Conservation (phyloP, 1,139 yeast species). For the Candida freyschussii region DNA sequence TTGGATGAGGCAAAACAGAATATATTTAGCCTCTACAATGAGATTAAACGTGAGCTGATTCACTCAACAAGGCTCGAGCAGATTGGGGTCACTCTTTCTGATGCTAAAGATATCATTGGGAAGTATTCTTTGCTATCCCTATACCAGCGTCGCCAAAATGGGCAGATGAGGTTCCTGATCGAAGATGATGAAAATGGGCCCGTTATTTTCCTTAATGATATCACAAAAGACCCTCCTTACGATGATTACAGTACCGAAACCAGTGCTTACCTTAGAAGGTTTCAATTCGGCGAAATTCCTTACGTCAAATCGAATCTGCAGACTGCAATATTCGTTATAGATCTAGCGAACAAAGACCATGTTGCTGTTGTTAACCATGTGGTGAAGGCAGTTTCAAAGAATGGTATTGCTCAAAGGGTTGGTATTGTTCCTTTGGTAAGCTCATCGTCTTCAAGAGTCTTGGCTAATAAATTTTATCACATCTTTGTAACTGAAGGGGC, state of each 20-base stretch:
- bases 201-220: slow-evolving; percentile 71
- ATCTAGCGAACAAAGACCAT: slow-evolving; percentile 50
- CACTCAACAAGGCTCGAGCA: slow-evolving; percentile 29
- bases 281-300: slow-evolving; percentile 59
- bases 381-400: slow-evolving; percentile 46
- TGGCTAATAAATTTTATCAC: slow-evolving; percentile 20
- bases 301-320: slow-evolving; percentile 69
- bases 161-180: slow-evolving; percentile 31
- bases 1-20: slow-evolving; percentile 39
- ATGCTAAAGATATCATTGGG: slow-evolving; percentile 37
- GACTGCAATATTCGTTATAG: slow-evolving; percentile 67
- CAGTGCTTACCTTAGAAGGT: slow-evolving; percentile 35
- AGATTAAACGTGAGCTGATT: slow-evolving; percentile 34
- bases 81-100: slow-evolving; percentile 35
- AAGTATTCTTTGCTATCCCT: slow-evolving; percentile 43
- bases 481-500: slow-evolving; percentile 12
- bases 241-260: slow-evolving; percentile 41
- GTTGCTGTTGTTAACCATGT: slow-evolving; percentile 43
- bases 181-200: slow-evolving; percentile 31
- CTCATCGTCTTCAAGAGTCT: slow-evolving; percentile 11
- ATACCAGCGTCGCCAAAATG: slow-evolving; percentile 33
- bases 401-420: slow-evolving; percentile 70
- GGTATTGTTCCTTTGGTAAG: slow-evolving; percentile 66
- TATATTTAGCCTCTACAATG: slow-evolving; percentile 32
- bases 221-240: slow-evolving; percentile 61